Evolutionary conservation across 371 early-diverging fungal species (phyloP), one percentile per base, ranked within the genome.

Genomic region (Apophysomyces elegans): DNA sequence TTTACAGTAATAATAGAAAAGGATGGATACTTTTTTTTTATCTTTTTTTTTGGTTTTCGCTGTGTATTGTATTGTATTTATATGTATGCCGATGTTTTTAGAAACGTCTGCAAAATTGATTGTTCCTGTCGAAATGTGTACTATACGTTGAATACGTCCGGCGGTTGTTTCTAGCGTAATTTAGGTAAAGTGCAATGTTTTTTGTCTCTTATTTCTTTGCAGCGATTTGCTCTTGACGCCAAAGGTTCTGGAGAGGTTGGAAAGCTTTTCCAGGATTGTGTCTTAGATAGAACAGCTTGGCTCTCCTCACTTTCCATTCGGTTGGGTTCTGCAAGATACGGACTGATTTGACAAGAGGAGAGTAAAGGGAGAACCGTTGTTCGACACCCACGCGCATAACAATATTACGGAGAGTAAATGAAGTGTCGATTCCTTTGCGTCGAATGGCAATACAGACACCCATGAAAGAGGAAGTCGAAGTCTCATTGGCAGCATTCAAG

Each of bases 361-460:
- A 93, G 70, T 90, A 94, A 32, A 90, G 84, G 62, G 84, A 83
- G 64, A 87, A 95, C 64, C 88, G 84, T 74, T 90, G 87, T 71
- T 95, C 95, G 7, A 95, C 92, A 61, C 95, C 95, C 41, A 93
- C 86, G 70, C 90, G 91, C 67, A 91, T 75, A 32, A 95, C 89
- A 37, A 91, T 85, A 59, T 93, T 95, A 38, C 95, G 87, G 70
- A 95, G 81, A 0, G 90, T 92, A 59, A 95, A 88, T 70, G 83
- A 85, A 59, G 92, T 91, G 61, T 91, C 90, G 18, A 93, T 76
- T 9, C 92, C 93, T 61, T 88, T 86, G 70, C 93, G 85, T 70
- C 87, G 85, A 59, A 95, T 91, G n/a, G 92, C 89, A 63, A 93
- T 90, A 56, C 91, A 86, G 11, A 94, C 84, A 14, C 95, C 95